Evolutionary conservation across 2,329 filamentous ascomycete genomes (phyloP).

Genomic region (Pseudopithomyces maydicus): DNA sequence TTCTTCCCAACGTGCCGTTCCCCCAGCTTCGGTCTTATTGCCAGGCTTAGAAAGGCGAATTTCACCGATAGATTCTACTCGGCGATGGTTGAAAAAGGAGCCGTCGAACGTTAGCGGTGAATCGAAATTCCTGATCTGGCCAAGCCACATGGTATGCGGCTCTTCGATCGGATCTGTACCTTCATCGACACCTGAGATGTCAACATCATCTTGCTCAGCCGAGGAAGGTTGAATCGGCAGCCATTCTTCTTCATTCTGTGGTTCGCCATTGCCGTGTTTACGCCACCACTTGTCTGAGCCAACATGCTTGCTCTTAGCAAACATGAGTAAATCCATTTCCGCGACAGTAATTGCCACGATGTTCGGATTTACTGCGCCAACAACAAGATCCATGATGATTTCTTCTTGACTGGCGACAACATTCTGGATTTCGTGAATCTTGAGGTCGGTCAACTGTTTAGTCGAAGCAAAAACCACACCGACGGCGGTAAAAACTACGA

Average conservation of each 20-base stretch:
- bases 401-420: constrained; percentile 94
- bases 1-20: constrained; percentile 84
- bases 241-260: constrained; percentile 33
- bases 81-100: constrained; percentile 78
- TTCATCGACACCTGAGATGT: constrained; percentile 49
- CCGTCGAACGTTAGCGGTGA: constrained; percentile 88
- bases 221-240: constrained; percentile 20
- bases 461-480: constrained; percentile 92
- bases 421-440: constrained; percentile 80
- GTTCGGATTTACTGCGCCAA: constrained; percentile 90
- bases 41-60: constrained; percentile 82
- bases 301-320: constrained; percentile 90
- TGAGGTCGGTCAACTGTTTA: constrained; percentile 79
- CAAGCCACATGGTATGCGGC: constrained; percentile 87
- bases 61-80: constrained; percentile 77
- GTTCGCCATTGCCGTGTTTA: constrained; percentile 35
- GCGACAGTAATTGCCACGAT: constrained; percentile 85
- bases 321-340: constrained; percentile 87
- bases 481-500: constrained; percentile 83
- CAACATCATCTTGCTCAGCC: constrained; percentile 7
- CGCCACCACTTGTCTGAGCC: constrained; percentile 60
- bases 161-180: constrained; percentile 69
- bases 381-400: constrained; percentile 89
- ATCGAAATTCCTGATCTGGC: constrained; percentile 84
- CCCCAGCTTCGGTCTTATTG: constrained; percentile 82